phyloP scores from a whole-genome alignment of 768 basidiomycete species.

The Dioszegia crocea region DNA sequence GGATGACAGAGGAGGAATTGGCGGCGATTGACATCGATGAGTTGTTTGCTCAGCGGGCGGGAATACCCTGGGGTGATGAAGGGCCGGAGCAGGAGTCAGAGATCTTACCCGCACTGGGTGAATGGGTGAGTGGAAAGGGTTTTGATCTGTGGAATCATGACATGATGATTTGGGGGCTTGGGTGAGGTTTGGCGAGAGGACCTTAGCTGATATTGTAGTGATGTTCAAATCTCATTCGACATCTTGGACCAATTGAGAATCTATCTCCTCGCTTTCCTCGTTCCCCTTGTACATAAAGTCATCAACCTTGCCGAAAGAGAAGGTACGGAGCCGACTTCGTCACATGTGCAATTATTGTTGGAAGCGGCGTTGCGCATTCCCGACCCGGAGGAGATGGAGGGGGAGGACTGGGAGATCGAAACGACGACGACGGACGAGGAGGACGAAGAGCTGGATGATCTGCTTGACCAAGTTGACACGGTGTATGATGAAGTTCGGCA shows the following conservation, averaged over 20 bases:
- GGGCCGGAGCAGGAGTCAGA: neutral
- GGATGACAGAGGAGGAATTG: constrained; percentile 7
- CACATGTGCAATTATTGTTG: neutral
- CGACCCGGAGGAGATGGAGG: neutral
- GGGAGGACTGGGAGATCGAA: neutral
- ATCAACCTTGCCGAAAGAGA: constrained; percentile 9
- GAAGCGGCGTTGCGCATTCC: neutral
- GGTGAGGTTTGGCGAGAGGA: neutral
- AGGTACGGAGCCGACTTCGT: neutral
- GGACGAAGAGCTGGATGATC: constrained; percentile 3
- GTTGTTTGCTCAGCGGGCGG: neutral
- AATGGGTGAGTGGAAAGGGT: constrained; percentile 6
- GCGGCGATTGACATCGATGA: constrained; percentile 1
- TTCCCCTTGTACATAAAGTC: neutral
- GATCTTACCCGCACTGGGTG: neutral
- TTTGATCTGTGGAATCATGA: constrained; percentile 3
- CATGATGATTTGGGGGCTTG: neutral
- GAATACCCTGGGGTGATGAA: neutral
- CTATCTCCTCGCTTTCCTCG: constrained; percentile 5
- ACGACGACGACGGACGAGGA: constrained; percentile 7
- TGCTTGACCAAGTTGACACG: constrained; percentile 10
- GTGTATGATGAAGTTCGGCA: constrained; percentile 1
- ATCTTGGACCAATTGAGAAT: neutral
- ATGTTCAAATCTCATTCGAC: neutral
- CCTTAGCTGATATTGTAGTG: neutral